These are phyloP conservation scores for Quercus wislizeni DNA, from an alignment of 306 rosid species.

Conservation along the genomic window DNA sequence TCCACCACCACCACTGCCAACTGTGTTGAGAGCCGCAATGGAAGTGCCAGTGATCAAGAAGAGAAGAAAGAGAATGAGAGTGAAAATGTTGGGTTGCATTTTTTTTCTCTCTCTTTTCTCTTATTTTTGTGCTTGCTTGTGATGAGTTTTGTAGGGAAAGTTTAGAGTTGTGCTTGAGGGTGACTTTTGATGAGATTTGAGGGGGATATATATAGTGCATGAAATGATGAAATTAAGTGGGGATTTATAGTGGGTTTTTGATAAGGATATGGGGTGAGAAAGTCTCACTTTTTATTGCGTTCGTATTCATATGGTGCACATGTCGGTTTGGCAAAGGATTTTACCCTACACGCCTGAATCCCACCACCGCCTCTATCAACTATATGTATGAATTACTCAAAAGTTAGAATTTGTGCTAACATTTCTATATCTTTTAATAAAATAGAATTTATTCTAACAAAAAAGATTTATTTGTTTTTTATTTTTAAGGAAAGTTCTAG, in stretches of 20 bases:
- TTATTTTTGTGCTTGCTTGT: not conserved
- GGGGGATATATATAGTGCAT: constrained; percentile 16
- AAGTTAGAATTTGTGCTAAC: not conserved
- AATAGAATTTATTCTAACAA: not conserved
- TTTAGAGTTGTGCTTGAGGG: not conserved
- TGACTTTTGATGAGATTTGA: constrained; percentile 16
- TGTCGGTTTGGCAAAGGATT: not conserved
- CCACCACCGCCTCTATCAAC: constrained; percentile 44
- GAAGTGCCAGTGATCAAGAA: constrained; percentile 27
- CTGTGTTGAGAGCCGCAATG: not conserved
- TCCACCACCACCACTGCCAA: not conserved
- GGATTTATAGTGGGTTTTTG: constrained; percentile 42
- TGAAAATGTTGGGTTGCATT: constrained; percentile 34
- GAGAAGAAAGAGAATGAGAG: constrained; percentile 30
- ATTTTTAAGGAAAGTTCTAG: too few relatives aligned
- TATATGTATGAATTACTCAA: not conserved
- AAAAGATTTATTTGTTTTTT: too few relatives aligned
- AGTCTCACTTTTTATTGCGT: constrained; percentile 3
- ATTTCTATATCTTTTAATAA: too few relatives aligned
- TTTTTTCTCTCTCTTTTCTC: not conserved
- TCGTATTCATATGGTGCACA: not conserved
- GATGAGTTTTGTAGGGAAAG: not conserved
- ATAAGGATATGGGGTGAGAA: constrained; percentile 10
- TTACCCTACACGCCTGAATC: constrained; percentile 13
- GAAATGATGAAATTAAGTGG: constrained; percentile 25